Base-by-base conservation (phyloP, 2,329 filamentous ascomycete species). In the Periglandula ipomoeae region DNA sequence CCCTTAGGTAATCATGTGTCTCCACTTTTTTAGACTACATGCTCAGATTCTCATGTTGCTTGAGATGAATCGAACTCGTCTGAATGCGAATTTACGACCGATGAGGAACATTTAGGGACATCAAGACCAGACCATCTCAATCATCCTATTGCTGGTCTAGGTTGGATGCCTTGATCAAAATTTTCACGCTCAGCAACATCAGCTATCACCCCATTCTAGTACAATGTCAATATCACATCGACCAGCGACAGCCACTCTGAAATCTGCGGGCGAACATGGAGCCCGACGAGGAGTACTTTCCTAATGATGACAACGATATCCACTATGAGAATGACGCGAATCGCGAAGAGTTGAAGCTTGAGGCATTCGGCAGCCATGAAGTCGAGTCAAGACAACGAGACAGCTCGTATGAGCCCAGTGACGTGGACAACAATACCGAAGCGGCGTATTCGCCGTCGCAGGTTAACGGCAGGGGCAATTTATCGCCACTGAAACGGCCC, bases 251-350 rank as follows among this genome's bases (percentile, higher is more conserved):
- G 51, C 52, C 57, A 49, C 37, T 51, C 50, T 44, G 19, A 24
- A 37, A 49, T 30, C 17, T 40, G 47, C 50, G 51, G 42, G n/a
- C n/a, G 53, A 62, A 44, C 50, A 67, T 67, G 65, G 63, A 65
- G 45, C 52, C 59, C 45, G 57, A 61, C 51, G 50, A 53, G 47
- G 55, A 57, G 46, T 51, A 52, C 44, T 47, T 50, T 19, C 30
- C 34, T 40, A 38, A 48, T 47, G 47, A 50, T 7, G 45, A 50
- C 17, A 32, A 35, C 30, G 49, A 50, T 13, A 48, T 45, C 13
- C 47, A 39, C 19, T 4, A 24, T 30, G 22, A 44, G 4, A 10
- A 38, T 5, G 24, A 48, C 8, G 30, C 34, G 26, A 9, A n/a
- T 27, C 3, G 26, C 7, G n/a, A 35, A 34, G 32, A 23, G 26